Conservation (phyloP, 2,329 filamentous ascomycete species). For the Ophiostoma sp. region DNA sequence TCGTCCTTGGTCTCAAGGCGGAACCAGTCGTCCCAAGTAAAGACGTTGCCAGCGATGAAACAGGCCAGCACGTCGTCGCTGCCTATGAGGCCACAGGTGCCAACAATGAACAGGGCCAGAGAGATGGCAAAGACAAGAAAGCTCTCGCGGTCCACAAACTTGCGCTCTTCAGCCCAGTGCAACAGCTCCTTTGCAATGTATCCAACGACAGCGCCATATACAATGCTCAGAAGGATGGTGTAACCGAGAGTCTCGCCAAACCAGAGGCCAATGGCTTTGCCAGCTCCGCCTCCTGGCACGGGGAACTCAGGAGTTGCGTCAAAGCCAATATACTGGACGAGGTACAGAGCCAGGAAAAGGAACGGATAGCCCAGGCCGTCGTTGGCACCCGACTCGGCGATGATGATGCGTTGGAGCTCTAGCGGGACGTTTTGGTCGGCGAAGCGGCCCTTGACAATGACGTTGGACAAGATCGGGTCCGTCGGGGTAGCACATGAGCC, state of each 20-base stretch:
- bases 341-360: conserved; percentile 78
- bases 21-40: conserved; percentile 95
- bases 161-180: conserved; percentile 78
- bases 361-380: conserved; percentile 90
- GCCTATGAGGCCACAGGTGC: conserved; percentile 82
- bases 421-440: conserved; percentile 87
- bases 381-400: conserved; percentile 83
- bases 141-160: conserved; percentile 82
- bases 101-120: conserved; percentile 80
- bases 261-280: conserved; percentile 74
- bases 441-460: conserved; percentile 77
- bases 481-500: conserved; percentile 90
- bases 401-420: conserved; percentile 75
- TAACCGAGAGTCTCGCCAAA: conserved; percentile 86
- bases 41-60: conserved; percentile 87
- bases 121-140: conserved; percentile 86
- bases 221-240: conserved; percentile 73
- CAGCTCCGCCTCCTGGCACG: conserved; percentile 56
- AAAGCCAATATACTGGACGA: conserved; percentile 72
- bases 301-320: conserved; percentile 51
- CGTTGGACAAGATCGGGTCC: conserved; percentile 83
- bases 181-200: conserved; percentile 80
- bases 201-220: conserved; percentile 75
- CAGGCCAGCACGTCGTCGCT: conserved; percentile 89
- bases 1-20: conserved; percentile 85